Conservation (phyloP, 2,329 filamentous ascomycete genomes). For the Penicillium sp. region DNA sequence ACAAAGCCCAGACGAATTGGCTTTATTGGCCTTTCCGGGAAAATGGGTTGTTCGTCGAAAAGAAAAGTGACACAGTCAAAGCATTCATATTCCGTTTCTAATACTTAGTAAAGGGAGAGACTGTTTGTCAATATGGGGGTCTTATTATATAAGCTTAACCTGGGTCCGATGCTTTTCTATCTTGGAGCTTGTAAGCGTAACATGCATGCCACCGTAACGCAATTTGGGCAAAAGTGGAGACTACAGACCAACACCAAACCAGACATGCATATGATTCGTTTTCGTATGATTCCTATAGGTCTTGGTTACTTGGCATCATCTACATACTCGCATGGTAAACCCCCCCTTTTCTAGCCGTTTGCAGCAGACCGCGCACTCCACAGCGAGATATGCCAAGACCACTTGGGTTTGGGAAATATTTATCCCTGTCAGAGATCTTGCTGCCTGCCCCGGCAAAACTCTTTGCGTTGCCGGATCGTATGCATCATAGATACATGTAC, state of each 20-base stretch:
- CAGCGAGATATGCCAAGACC: conserved; percentile 2
- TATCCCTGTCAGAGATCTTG: background rate
- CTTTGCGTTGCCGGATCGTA: background rate
- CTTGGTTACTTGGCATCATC: background rate
- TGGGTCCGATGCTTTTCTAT: no score
- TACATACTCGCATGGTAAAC: background rate
- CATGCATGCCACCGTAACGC: background rate
- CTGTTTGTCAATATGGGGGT: no score
- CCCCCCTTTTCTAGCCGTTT: conserved; percentile 1
- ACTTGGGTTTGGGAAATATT: background rate
- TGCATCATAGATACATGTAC: no score
- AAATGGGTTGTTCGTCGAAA: no score
- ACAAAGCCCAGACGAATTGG: no score
- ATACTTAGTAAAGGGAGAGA: no score
- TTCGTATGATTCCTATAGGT: no score
- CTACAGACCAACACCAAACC: background rate
- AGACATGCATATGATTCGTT: background rate
- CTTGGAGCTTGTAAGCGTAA: background rate
- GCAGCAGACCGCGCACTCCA: background rate
- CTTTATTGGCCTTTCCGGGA: no score
- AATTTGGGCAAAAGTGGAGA: background rate
- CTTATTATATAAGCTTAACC: no score
- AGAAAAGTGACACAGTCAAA: no score
- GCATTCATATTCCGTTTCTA: no score
- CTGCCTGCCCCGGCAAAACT: background rate